Conservation (phyloP, 2,329 filamentous ascomycete genomes). For the Microdochium nivale region DNA sequence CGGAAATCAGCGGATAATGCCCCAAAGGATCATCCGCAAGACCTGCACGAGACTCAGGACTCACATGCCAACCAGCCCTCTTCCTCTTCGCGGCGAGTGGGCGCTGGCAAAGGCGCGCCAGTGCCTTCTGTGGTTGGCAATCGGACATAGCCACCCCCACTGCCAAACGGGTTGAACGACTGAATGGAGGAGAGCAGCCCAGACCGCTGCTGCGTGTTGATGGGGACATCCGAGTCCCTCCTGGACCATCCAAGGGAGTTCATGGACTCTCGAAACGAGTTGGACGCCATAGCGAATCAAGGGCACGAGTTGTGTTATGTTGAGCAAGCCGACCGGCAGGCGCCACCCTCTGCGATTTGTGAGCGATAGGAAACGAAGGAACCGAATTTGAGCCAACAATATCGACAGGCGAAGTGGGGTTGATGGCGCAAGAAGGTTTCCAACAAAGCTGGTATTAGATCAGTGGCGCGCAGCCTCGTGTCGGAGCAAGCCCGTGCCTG, state of each 20-base stretch:
- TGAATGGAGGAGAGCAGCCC: slow-evolving; percentile 75
- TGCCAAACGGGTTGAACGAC: slow-evolving; percentile 77
- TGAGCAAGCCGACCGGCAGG: no score
- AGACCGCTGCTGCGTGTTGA: slow-evolving; percentile 61
- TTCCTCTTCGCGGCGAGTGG: slow-evolving; percentile 82
- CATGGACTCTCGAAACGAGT: slow-evolving; percentile 88
- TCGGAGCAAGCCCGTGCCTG: no score
- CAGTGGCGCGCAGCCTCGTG: no score
- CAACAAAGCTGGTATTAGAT: no score
- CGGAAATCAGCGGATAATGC: slow-evolving; percentile 18
- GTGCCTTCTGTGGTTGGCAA: slow-evolving; percentile 77
- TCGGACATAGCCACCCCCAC: slow-evolving; percentile 74
- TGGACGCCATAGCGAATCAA: slow-evolving; percentile 69
- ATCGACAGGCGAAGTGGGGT: no score
- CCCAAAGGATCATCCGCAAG: slow-evolving; percentile 11
- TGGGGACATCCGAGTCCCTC: slow-evolving; percentile 67
- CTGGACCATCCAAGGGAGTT: slow-evolving; percentile 93
- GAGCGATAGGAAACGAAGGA: no score
- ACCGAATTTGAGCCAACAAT: no score
- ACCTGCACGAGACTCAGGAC: slow-evolving; percentile 34
- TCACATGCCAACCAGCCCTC: slow-evolving; percentile 94
- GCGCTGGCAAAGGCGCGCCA: slow-evolving; percentile 78
- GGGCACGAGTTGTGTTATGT: slow-evolving; percentile 2
- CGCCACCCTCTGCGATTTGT: no score
- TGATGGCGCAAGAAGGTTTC: no score